Percentiles rank a stretch among this genome's conserved stretches.
phyloP scores from a whole-genome alignment of 768 basidiomycete species.

The Hemileccinum impolitum region DNA sequence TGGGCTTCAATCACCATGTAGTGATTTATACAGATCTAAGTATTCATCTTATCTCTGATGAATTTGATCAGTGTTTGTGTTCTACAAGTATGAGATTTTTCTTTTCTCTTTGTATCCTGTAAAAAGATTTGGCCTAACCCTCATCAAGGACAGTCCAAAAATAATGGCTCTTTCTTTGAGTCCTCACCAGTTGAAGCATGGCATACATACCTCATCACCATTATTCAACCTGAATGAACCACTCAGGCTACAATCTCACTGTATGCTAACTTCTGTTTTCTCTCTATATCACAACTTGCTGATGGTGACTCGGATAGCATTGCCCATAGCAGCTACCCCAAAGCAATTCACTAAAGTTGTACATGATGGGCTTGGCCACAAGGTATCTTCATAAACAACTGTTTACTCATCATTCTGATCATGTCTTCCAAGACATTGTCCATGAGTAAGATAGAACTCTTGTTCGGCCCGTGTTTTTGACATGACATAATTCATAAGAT shows the following conservation, averaged over 20 bases:
- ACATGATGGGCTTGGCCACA: slow-evolving; percentile 1
- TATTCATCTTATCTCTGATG: neutral
- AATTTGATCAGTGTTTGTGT: neutral
- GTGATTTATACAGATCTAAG: neutral
- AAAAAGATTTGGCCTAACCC: neutral
- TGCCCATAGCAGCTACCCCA: slow-evolving; percentile 11
- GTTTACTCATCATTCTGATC: slow-evolving; percentile 1
- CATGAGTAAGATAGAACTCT: slow-evolving; percentile 1
- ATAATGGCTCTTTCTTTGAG: slow-evolving; percentile 21
- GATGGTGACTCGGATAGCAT: neutral
- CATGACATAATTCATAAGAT: neutral
- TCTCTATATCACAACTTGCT: neutral
- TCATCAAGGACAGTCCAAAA: neutral
- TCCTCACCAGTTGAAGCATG: slow-evolving; percentile 5
- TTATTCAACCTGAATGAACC: neutral
- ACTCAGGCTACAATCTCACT: slow-evolving; percentile 7
- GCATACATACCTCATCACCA: slow-evolving; percentile 1
- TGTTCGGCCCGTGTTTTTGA: neutral
- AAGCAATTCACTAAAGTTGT: slow-evolving; percentile 8
- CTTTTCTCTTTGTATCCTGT: neutral
- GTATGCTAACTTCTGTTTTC: slow-evolving; percentile 7
- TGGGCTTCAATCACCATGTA: neutral
- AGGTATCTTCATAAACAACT: slow-evolving; percentile 10
- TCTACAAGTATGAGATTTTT: neutral
- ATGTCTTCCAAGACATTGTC: slow-evolving; percentile 10